Base-by-base conservation (phyloP, 2,329 filamentous ascomycete species). In the Fusarium nanum region DNA sequence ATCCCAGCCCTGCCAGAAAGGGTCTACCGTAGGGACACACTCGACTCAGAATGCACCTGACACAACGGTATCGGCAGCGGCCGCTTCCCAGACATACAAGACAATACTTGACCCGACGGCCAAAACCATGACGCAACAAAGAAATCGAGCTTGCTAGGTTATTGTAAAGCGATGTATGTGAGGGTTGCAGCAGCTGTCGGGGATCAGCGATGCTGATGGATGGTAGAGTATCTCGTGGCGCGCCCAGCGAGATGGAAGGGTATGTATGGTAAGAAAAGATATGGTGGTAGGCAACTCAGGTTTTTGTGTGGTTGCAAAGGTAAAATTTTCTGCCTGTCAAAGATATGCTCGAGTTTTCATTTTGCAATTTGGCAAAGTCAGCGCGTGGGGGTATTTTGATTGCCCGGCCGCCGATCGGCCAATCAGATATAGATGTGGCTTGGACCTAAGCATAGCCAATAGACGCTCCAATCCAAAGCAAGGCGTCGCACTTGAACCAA, bases 291-390 rank as follows among this genome's bases (percentile, higher is more conserved):
- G 61, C 59, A 68, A 72, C 59, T 60, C 41, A 44, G 47, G 46
- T 41, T 50, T 37, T 42, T 67, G 50, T 70, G 67, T 68, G 68
- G 71, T 75, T 75, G 73, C 71, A 72, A 59, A 56, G 61, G 42
- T 40, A 63, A 60, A 64, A 74, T 2, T 40, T 63, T 61, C 59
- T 28, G 48, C 23, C 46, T 50, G 56, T 14, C 23, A 60, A 65
- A 56, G 71, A 75, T 74, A 75, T 67, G 69, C 63, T 30, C 60
- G 60, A 65, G 70, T 71, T 75, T 75, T 73, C 68, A 73, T 68
- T 75, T 75, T 72, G 73, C 73, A 75, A 75, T 74, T 65, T 64
- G 54, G 46, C 56, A 72, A 67, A 70, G 73, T 75, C 72, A 75
- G 72, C 73, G 72, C 73, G 73, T 75, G 73, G 73, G 73, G 73